Base-by-base conservation (phyloP, 257 asterid genomes). In the Paraleonurus japonicus region DNA sequence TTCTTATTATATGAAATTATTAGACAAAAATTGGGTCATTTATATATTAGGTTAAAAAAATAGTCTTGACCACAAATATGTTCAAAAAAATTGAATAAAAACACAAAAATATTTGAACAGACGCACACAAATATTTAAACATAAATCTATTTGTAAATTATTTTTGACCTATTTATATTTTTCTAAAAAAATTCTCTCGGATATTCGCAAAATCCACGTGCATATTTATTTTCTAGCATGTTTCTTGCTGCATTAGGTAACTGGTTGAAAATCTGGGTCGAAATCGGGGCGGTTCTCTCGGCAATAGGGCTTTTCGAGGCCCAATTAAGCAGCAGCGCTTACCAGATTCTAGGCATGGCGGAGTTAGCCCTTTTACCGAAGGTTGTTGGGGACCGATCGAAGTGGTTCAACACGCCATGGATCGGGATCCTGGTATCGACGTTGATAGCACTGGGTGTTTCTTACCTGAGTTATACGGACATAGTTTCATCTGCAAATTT, bases 231-330 rank as follows among this genome's bases (percentile, higher is more conserved):
- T 41, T 11, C 15, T 41, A 41, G 16, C n/a, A 11, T 1, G 16
- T 41, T 41, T 41, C 16, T 41, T 1, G 16, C 15, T 47, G 22
- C 22, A 16, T 5, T 3, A 47, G 54, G 54, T 16, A n/a, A n/a
- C 22, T 91, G 97, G 96, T 79, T 91, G 30, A 89, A 91, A 37
- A 55, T 87, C 53, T 91, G 95, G 96, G 66, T 91, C 43, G 97
- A 89, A 27, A 70, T 84, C 35, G 92, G 92, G 1, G 95, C 97
- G 0, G 84, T 91, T 27, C 13, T 91, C 2, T 85, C 92, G 0
- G 78, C 83, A 2, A 74, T 89, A 37, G 95, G 97, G 19, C 76
- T 87, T 0, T 91, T 84, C 66, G 95, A 91, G 26, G 95, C 97
- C 3, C 97, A 91, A 62, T 37, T 91, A 9, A 89, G 91, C 79